Conservation (phyloP, 208 protist species). For the Blechomonas ayalai region DNA sequence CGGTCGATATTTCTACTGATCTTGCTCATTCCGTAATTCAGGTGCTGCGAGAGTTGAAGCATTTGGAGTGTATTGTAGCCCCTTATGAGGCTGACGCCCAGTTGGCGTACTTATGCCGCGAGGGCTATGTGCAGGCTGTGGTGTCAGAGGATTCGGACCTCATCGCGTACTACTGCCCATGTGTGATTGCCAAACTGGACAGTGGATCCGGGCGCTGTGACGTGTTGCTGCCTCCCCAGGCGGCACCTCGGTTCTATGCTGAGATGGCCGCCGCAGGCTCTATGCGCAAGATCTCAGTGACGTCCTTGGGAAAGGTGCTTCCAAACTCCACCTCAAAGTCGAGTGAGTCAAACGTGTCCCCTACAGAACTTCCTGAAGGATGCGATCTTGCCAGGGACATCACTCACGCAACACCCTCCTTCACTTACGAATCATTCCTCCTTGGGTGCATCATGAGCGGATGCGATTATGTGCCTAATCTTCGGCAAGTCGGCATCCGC, state of each 20-base stretch:
- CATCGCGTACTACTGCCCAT: conserved; percentile 92
- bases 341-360: no score
- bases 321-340: no score
- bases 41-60: conserved; percentile 43
- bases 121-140: conserved; percentile 87
- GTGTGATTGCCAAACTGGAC: conserved; percentile 74
- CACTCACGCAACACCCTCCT: conserved; percentile 8
- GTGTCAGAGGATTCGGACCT: conserved; percentile 99
- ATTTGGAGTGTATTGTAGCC: conserved; percentile 93
- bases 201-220: conserved; percentile 30
- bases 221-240: conserved; percentile 28
- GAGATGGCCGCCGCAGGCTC: conserved; percentile 7
- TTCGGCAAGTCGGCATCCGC: conserved; percentile 91
- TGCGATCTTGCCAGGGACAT: no score
- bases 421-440: conserved; percentile 84
- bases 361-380: no score
- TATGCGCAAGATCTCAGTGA: conserved; percentile 10
- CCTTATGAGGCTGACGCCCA: conserved; percentile 99
- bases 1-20: conserved; percentile 71
- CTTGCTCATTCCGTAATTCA: conserved; percentile 71
- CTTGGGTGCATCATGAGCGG: conserved; percentile 95
- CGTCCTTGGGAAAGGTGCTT: no score
- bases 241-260: conserved; percentile 29
- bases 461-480: conserved; percentile 95
- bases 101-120: conserved; percentile 91